phyloP scores from a whole-genome alignment of 2,329 filamentous ascomycete genomes.

The Microcyclosporella mali region DNA sequence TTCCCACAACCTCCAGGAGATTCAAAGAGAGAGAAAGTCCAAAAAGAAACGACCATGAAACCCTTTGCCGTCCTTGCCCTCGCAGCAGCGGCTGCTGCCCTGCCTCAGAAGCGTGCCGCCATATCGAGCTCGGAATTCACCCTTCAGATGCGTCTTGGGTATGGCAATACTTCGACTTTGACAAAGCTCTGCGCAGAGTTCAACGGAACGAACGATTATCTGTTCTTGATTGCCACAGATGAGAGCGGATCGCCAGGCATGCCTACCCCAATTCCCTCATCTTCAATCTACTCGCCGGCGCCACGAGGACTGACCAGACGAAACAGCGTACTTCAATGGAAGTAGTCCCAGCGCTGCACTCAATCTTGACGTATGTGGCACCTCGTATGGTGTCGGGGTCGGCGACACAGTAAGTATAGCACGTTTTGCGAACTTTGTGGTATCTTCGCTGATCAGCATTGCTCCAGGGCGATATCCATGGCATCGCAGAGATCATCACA shows the following conservation, averaged over 20 bases:
- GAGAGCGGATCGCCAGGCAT: neutral
- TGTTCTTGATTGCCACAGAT: slow-evolving; percentile 1
- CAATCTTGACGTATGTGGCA: slow-evolving; percentile 1
- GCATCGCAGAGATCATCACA: neutral
- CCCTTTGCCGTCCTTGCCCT: neutral
- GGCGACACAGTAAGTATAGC: neutral
- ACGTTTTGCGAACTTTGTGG: no score
- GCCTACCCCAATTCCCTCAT: neutral
- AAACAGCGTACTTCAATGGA: slow-evolving; percentile 1
- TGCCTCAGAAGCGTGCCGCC: neutral
- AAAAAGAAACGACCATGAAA: no score
- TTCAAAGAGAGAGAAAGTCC: no score
- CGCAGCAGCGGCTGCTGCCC: neutral
- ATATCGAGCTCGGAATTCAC: slow-evolving; percentile 1
- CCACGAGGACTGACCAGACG: neutral
- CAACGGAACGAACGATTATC: neutral
- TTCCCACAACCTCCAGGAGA: no score
- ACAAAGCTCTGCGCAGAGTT: slow-evolving; percentile 1
- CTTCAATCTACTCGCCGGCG: no score
- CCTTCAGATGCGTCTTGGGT: neutral
- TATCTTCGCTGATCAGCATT: no score
- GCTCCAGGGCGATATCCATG: neutral
- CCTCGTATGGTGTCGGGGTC: slow-evolving; percentile 1
- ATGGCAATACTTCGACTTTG: neutral
- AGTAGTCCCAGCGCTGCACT: neutral